These are phyloP conservation scores for Blastobotrys capitulatus DNA, from an alignment of 1,139 yeast species.

Conservation along the genomic window DNA sequence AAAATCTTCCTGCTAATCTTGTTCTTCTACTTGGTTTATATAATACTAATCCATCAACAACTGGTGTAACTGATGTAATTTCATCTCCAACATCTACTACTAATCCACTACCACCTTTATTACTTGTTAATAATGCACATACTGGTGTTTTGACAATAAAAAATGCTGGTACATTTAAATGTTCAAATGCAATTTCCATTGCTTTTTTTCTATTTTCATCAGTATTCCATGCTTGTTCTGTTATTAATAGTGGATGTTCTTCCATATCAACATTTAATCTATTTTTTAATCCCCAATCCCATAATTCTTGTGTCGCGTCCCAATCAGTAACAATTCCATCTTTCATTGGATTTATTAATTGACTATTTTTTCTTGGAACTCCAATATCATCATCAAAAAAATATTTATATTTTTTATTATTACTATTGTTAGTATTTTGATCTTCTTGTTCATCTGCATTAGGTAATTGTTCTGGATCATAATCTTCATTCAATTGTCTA, in stretches of 20 bases:
- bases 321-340: constrained; percentile 40
- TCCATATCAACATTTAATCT: constrained; percentile 47
- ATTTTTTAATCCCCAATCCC: constrained; percentile 35
- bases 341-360: constrained; percentile 32
- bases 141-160: constrained; percentile 83
- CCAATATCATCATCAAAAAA: constrained; percentile 33
- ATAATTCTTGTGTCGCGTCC: constrained; percentile 38
- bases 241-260: constrained; percentile 72
- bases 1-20: constrained; percentile 35
- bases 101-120: constrained; percentile 86
- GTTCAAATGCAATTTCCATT: constrained; percentile 71
- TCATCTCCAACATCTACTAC: constrained; percentile 94
- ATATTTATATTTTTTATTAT: constrained; percentile 10
- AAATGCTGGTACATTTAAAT: constrained; percentile 74
- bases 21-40: constrained; percentile 39
- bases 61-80: constrained; percentile 79
- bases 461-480: constrained; percentile 21
- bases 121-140: constrained; percentile 87
- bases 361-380: constrained; percentile 31
- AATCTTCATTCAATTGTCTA: constrained; percentile 15
- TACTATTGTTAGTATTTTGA: not conserved
- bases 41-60: constrained; percentile 85
- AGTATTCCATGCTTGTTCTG: constrained; percentile 86
- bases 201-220: constrained; percentile 62
- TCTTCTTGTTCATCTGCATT: not conserved